Conservation (phyloP, 805 yeast species). For the Cyberlindnera xylosilytica region DNA sequence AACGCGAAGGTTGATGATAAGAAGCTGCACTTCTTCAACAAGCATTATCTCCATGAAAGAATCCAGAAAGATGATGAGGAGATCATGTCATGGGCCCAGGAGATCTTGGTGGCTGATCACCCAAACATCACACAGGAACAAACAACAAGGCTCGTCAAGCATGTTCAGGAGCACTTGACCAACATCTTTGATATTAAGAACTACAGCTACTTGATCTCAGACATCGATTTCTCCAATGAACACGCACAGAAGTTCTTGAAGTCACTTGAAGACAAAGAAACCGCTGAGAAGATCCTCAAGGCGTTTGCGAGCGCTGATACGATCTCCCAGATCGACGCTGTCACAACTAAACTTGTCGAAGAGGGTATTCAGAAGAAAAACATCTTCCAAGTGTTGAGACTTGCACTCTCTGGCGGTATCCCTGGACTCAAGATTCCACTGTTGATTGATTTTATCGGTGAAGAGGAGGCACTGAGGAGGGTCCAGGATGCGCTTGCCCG, state of each 20-base stretch:
- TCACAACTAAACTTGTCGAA: slow-evolving; percentile 3
- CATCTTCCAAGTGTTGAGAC: slow-evolving; percentile 58
- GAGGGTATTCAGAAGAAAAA: slow-evolving; percentile 32
- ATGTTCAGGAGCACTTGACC: slow-evolving; percentile 48
- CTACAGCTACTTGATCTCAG: slow-evolving; percentile 48
- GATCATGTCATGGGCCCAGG: slow-evolving; percentile 33
- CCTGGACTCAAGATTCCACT: slow-evolving; percentile 69
- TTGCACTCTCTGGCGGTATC: slow-evolving; percentile 64
- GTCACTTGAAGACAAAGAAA: slow-evolving; percentile 10
- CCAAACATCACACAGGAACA: slow-evolving; percentile 29
- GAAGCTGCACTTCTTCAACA: slow-evolving; percentile 76
- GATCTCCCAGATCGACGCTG: slow-evolving; percentile 4
- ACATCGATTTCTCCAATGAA: slow-evolving; percentile 22
- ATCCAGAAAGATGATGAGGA: slow-evolving; percentile 37
- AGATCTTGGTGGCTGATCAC: slow-evolving; percentile 17
- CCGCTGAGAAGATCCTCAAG: slow-evolving; percentile 17
- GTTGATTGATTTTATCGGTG: slow-evolving; percentile 54
- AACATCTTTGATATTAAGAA: slow-evolving; percentile 50
- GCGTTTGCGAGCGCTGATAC: slow-evolving; percentile 11
- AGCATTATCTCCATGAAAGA: slow-evolving; percentile 51
- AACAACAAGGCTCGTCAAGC: slow-evolving; percentile 37
- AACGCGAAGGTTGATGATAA: slow-evolving; percentile 86
- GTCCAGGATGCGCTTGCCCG: slow-evolving; percentile 32
- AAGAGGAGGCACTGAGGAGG: slow-evolving; percentile 31
- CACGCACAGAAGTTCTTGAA: slow-evolving; percentile 32